Evolutionary conservation across 148 eudicot genomes (phyloP), one percentile per base, ranked within the genome.

Genomic region (Vaccinium myrtillus): DNA sequence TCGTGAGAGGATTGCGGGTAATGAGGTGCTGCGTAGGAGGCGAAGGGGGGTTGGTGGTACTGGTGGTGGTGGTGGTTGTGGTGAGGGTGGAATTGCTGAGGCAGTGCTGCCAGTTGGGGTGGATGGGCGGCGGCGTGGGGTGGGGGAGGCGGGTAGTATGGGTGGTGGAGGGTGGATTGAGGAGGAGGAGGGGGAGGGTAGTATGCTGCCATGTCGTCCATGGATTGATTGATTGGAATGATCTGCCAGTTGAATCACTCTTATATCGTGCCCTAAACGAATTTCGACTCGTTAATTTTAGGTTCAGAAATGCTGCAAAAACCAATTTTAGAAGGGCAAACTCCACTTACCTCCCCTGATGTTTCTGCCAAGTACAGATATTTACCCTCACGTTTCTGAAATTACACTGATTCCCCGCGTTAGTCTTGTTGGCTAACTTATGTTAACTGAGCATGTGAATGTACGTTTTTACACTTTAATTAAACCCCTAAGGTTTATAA

Each of bases 181-280:
- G 86, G 80, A 9, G 90, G 93, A 11, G 90, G 91, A 55, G 73
- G 73, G 25, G 73, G 16, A 67, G 89, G 90, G 58, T 92, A 90
- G 84, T 93, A 92, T 1, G 91, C 88, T 58, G 86, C 83, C 84
- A 90, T 86, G 81, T 87, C 92, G 84, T 88, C 93, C 93, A 91
- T 91, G 48, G 43, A 15, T 3, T 12, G 69, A 15, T 3, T 12
- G 69, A 21, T n/a, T 2, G 12, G 69, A 63, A n/a, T n/a, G 13
- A 63, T 61, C 15, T 11, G 0, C 46, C 65, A 12, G 1, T 5
- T 11, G 30, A 48, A 59, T 59, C 59, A 21, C 71, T 48, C 3
- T 39, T 0, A 1, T 59, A 8, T 78, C n/a, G 76, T 63, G 86
- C 86, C 86, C 86, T 84, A 84, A 79, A 9, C 27, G 21, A 65